Conservation (phyloP, 257 asterid genomes). For the Lantana camara region DNA sequence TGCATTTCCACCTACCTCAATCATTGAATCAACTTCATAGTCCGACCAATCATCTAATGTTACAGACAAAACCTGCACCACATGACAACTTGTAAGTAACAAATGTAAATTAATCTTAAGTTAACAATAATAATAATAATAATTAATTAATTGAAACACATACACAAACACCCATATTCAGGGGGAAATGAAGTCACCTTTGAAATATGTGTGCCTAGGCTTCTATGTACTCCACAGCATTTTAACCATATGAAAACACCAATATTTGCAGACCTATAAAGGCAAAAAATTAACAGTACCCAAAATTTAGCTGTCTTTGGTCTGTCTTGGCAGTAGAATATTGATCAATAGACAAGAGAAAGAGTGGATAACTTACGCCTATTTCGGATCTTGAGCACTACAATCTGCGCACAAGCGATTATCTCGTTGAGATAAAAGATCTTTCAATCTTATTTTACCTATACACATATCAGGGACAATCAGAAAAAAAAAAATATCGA, state of each 20-base stretch:
- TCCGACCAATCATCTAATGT: slow-evolving; percentile 98
- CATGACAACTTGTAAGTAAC: not conserved
- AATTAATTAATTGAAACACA: too few species aligned
- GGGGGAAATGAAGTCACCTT: slow-evolving; percentile 50
- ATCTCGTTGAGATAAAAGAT: slow-evolving; percentile 73
- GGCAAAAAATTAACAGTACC: not conserved
- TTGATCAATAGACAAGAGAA: slow-evolving; percentile 1
- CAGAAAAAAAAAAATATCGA: not conserved
- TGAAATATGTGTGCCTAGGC: slow-evolving; percentile 93
- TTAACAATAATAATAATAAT: too few species aligned
- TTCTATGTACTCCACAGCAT: slow-evolving; percentile 96
- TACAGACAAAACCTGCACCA: slow-evolving; percentile 87
- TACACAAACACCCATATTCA: too few species aligned
- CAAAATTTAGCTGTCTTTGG: not conserved
- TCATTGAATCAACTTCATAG: slow-evolving; percentile 82
- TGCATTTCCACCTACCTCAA: slow-evolving; percentile 96
- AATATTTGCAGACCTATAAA: slow-evolving; percentile 83
- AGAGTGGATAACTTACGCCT: slow-evolving; percentile 83
- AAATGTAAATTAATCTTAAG: too few species aligned
- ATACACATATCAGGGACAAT: slow-evolving; percentile 19
- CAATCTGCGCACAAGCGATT: slow-evolving; percentile 96
- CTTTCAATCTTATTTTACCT: slow-evolving; percentile 86
- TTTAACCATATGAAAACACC: slow-evolving; percentile 97
- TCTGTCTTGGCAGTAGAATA: not conserved
- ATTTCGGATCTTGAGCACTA: slow-evolving; percentile 93